Evolutionary conservation across 345 rosid genomes (phyloP), one percentile per base, ranked within the genome.

Genomic region (Sapria himalayana): DNA sequence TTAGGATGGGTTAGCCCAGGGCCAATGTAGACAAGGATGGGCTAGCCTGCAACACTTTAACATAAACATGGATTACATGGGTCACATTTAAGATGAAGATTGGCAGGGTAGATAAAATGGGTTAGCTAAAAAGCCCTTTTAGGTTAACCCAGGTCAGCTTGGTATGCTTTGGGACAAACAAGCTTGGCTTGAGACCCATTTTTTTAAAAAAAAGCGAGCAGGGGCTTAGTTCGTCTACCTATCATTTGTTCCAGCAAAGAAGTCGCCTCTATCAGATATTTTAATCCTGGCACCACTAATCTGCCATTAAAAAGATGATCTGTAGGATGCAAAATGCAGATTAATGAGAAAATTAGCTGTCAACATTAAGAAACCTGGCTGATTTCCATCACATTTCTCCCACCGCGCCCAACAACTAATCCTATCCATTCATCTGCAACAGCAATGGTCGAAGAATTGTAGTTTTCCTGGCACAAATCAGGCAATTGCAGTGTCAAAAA

Each of bases 351-450:
- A 21, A 15, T 43, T 18, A 13, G 31, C 12, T n/a, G n/a, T n/a
- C n/a, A n/a, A n/a, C 29, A 31, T 37, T 10, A 39, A 45, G 35
- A 10, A 29, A 85, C 94, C 98, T 91, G 95, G 54, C 76, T 84
- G 50, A 91, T 91, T 44, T 84, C 96, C 80, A 75, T 66, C 43
- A 91, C 73, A 57, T 75, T 91, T 66, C 93, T 71, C 61, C 99
- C 99, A 54, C 92, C 94, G 20, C 96, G 93, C 32, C 99, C 99
- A 59, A 91, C 85, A 58, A 91, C 78, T 60, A 84, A 46, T n/a
- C 96, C 99, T 17, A 84, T 72, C 65, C 77, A 95, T 52, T 67
- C 99, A 61, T 91, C 96, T 2, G 93, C 63, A 43, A 84, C 74
- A 31, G 93, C 99, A 24, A 84, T 73, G 12, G 89, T 80, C 66